Conservation (phyloP, 1,284 basidiomycete species). For the Mycosarcoma mackinlayi region DNA sequence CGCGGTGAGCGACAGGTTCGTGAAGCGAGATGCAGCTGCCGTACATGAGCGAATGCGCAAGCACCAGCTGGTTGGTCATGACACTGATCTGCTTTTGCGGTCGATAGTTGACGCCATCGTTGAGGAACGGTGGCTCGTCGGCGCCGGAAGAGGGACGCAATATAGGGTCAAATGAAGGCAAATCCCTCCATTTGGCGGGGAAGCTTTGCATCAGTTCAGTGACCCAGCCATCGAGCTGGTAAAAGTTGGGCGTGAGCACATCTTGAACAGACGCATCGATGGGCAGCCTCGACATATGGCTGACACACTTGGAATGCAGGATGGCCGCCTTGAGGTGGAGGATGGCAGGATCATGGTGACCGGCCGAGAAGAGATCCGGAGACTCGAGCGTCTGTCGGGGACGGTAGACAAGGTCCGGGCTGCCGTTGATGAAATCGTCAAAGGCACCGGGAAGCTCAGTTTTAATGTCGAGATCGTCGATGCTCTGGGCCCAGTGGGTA, state of each 20-base stretch:
- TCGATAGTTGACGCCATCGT: conserved; percentile 47
- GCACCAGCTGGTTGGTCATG: conserved; percentile 48
- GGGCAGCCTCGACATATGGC: conserved; percentile 46
- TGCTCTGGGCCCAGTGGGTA: conserved; percentile 49
- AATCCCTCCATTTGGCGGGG: conserved; percentile 40
- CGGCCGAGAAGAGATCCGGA: conserved; percentile 44
- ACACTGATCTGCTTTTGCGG: conserved; percentile 39
- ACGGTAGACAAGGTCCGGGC: conserved; percentile 31
- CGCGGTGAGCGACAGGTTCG: conserved; percentile 45
- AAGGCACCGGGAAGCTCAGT: conserved; percentile 52
- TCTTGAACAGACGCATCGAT: conserved; percentile 33
- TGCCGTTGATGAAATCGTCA: conserved; percentile 46
- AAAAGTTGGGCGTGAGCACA: conserved; percentile 42
- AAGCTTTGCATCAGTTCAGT: conserved; percentile 38
- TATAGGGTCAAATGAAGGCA: conserved; percentile 28
- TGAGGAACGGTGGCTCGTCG: conserved; percentile 38
- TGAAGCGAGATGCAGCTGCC: conserved; percentile 48
- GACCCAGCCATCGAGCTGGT: conserved; percentile 35
- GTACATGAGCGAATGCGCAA: conserved; percentile 44
- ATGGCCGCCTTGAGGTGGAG: conserved; percentile 53
- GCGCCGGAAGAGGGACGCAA: conserved; percentile 14
- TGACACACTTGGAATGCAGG: conserved; percentile 43
- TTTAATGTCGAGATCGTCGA: conserved; percentile 51
- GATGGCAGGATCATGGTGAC: conserved; percentile 45
- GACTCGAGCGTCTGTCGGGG: conserved; percentile 50